Base-by-base conservation (phyloP, 2,329 filamentous ascomycete species). In the Talaromyces sp. region DNA sequence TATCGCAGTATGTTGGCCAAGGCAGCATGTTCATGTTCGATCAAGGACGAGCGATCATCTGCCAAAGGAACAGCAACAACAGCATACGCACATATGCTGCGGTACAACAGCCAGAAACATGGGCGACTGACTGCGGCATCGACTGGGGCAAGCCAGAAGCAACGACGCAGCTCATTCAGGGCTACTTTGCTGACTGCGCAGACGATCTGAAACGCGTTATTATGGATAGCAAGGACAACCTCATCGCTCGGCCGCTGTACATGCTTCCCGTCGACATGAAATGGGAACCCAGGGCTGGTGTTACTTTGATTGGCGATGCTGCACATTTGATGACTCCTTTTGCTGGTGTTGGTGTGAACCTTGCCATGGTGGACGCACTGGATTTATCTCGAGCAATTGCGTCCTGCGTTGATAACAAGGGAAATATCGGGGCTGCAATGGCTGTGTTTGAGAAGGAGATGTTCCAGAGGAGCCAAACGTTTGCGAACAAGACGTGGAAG, bases 51-150 rank as follows among this genome's bases (percentile, higher is more conserved):
- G 25, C 49, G 39, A 61, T 84, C 13, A 65, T 71, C 3, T 67
- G 70, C 15, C 81, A 84, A 70, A 77, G 79, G 60, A 73, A 78
- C 65, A 83, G 83, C 39, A 78, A 84, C 61, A 81, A 79, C 9
- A 80, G 76, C 64, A 66, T 85, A 28, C 72, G 73, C 59, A 69
- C 81, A 1, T 65, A 74, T 59, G 75, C 70, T 2, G 77, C 72
- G 57, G 68, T 76, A 11, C 67, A 72, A 15, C 74, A 74, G 17
- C 75, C 76, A 2, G 74, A 78, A 42, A 71, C 69, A 27, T 78
- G 74, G 66, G 36, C 74, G 17, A 55, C 77, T 13, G 77, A 74
- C 3, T 82, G 79, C 64, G 78, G 76, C 3, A 80, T 81, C 65
- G 74, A 84, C 63, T 72, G 75, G 7, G 56, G 65, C 7, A 70